phyloP scores from a whole-genome alignment of 2,329 filamentous ascomycete species.

The Arthrinium puccinioides region DNA sequence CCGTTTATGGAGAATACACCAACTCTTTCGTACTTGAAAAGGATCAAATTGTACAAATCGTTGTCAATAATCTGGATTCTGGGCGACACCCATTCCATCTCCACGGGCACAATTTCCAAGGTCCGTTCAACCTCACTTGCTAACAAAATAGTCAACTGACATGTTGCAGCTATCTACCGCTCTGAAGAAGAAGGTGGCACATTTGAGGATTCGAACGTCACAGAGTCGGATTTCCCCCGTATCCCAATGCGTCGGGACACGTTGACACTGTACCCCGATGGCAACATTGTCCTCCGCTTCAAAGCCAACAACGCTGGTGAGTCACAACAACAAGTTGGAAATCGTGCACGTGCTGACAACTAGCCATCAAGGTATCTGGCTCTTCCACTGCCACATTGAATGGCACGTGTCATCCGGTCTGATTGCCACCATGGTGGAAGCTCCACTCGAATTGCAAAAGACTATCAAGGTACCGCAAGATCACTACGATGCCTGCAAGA shows the following conservation, averaged over 20 bases:
- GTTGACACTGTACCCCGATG: conserved; percentile 54
- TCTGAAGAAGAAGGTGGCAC: conserved; percentile 49
- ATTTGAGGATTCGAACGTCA: conserved; percentile 39
- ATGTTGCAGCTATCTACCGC: conserved; percentile 55
- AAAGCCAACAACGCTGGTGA: conserved; percentile 57
- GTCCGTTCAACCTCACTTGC: too few species aligned
- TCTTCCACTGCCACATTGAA: conserved; percentile 77
- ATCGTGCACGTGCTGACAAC: background rate
- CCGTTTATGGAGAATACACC: conserved; percentile 59
- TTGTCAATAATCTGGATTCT: conserved; percentile 70
- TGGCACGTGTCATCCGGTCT: conserved; percentile 69
- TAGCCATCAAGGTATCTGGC: conserved; percentile 44
- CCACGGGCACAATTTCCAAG: conserved; percentile 72
- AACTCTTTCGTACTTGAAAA: conserved; percentile 62
- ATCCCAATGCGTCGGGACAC: conserved; percentile 64
- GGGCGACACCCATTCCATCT: conserved; percentile 71
- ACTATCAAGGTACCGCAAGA: conserved; percentile 50
- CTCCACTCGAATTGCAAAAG: conserved; percentile 54
- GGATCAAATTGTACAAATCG: conserved; percentile 61
- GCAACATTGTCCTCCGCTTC: conserved; percentile 64
- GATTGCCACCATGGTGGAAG: conserved; percentile 56
- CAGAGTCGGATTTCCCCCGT: conserved; percentile 38
- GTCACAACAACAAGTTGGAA: background rate
- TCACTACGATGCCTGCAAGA: conserved; percentile 51
- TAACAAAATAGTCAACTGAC: too few species aligned